Evolutionary conservation across 352 stramenopile genomes (phyloP), one percentile per base, ranked within the genome.

Genomic region (Synura sp.): DNA sequence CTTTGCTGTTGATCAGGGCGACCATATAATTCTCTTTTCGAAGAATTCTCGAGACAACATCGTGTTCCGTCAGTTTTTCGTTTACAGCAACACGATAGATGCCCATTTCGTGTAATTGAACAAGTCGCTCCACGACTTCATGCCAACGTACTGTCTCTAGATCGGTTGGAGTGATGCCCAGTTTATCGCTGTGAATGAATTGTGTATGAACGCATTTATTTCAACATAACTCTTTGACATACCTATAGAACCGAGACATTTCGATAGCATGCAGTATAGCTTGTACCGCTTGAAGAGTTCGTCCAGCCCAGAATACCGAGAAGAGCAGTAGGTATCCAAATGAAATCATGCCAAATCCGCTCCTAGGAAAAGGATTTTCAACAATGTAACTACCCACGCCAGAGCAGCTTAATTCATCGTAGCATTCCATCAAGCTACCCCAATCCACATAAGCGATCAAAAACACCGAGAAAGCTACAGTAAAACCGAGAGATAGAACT

Each of bases 1-100:
- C 12, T 1, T 70, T 5, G 15, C 44, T 41, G 85, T 98, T 98
- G 86, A 99, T 95, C 80, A 98, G 93, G 12, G 93, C 94, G 76
- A 99, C 95, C 19, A 99, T 82, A 83, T 97, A 99, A 84, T 99
- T 99, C 73, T 99, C 95, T 49, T 95, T 91, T 1, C 95, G 89
- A 89, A 99, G 96, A 83, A 99, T 98, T 57, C 96, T 91, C 75
- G 92, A 86, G 0, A 95, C 93, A 79, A 98, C 90, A 79, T 95
- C 89, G 31, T 95, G 90, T 4, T 90, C 85, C 32, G 87, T 90
- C 33, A 86, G 33, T 27, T 42, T 36, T 84, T 84, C 17, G 93
- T 79, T 53, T 94, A 81, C 44, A 84, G 79, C 57, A 92, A 89
- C 29, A 93, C 84, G 76, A 71, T 89, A 89, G 60, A 83, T 42